These are phyloP conservation scores for Hypoxylon rickii DNA, from an alignment of 495 filamentous ascomycete genomes.

Conservation along the genomic window DNA sequence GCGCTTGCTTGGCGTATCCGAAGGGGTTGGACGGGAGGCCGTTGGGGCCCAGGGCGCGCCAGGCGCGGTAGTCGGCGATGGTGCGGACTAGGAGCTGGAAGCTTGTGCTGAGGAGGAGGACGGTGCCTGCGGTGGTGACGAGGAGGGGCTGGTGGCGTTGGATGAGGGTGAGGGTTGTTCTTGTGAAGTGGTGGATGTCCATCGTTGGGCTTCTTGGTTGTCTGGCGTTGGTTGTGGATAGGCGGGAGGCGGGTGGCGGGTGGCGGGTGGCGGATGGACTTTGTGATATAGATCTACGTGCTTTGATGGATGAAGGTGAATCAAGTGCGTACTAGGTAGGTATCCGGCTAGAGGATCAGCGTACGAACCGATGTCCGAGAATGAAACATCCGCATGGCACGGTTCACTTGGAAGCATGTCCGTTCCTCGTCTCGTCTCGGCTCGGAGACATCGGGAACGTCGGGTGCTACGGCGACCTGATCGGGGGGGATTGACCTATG, in stretches of 20 bases:
- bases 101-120: neutral
- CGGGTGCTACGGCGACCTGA: no score
- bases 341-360: neutral
- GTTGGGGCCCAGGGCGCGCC: conserved; percentile 41
- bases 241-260: no score
- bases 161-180: neutral
- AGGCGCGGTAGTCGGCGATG: conserved; percentile 34
- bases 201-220: conserved; percentile 7
- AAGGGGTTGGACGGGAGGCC: conserved; percentile 42
- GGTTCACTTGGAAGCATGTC: neutral
- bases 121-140: conserved; percentile 1
- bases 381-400: neutral
- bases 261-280: no score
- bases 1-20: conserved; percentile 39
- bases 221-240: neutral
- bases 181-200: conserved; percentile 1
- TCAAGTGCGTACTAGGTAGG: no score
- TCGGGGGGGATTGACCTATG: no score
- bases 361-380: no score
- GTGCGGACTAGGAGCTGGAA: conserved; percentile 8
- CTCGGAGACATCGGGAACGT: conserved; percentile 31
- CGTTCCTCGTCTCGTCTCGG: conserved; percentile 3
- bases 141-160: conserved; percentile 12
- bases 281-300: no score
- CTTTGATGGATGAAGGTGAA: no score